Base-by-base conservation (phyloP, 345 rosid species). In the Carallia pectinifolia region DNA sequence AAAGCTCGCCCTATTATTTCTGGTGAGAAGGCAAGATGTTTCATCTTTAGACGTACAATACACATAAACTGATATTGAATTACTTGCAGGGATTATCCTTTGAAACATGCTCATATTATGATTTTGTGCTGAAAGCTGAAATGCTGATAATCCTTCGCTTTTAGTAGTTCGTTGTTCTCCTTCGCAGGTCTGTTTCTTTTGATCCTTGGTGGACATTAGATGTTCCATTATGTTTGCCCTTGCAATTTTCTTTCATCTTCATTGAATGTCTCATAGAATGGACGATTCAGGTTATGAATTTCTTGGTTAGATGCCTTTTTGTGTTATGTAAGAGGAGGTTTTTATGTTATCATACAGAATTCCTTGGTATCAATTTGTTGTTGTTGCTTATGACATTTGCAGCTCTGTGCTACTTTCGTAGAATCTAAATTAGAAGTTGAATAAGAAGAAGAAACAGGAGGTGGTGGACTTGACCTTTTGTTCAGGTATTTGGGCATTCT, bases 111-210 rank as follows among this genome's bases (percentile, higher is more conserved):
- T 85, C 76, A 38, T 81, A 18, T 79, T 79, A 75, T 84, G 98
- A 97, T 89, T 94, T 73, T 87, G 86, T 76, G 85, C 89, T 10
- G 96, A 23, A 23, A 23, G 23, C 23, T 23, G 23, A 61, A 88
- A 71, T 64, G 69, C 76, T 53, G 84, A 83, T 58, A 84, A 80
- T 66, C 91, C 83, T 69, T 69, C 88, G 6, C 88, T 94, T 65
- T 73, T 94, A 63, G 76, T 91, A 70, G 81, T 94, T 37, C 97
- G 91, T 69, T 97, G 97, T 73, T 85, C 91, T 70, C 98, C 97
- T 72, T 94, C 97, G 50, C 97, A 89, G 86, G 98, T 89, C 47
- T 78, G 72, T 73, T 44, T 44, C 56, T 59, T 70, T 66, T 52
- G 27, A 3, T 58, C 50, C 37, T 29, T 63, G 39, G 7, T 3